These are phyloP conservation scores for Serendipita sp. DNA, from an alignment of 768 basidiomycete genomes.

Conservation along the genomic window DNA sequence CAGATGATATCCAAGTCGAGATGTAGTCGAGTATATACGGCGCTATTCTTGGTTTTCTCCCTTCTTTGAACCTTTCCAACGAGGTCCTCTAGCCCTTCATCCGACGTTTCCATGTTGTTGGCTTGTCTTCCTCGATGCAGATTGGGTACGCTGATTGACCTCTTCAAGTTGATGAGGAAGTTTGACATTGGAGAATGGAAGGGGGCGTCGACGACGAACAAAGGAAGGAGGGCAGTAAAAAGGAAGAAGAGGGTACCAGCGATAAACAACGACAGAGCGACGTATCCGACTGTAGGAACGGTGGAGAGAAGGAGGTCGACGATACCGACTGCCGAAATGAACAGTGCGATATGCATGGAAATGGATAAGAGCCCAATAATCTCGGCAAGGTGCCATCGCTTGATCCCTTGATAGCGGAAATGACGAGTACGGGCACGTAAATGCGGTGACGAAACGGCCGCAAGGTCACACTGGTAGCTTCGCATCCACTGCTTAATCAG, in stretches of 20 bases:
- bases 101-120: background rate
- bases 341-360: constrained; percentile 14
- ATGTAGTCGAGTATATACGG: background rate
- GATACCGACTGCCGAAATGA: constrained; percentile 14
- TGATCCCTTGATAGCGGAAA: constrained; percentile 14
- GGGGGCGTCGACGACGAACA: background rate
- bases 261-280: background rate
- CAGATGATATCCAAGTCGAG: background rate
- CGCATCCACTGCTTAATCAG: constrained; percentile 20
- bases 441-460: constrained; percentile 7
- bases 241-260: background rate
- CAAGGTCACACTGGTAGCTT: constrained; percentile 10
- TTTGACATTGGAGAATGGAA: background rate
- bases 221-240: background rate
- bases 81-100: background rate
- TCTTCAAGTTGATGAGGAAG: background rate
- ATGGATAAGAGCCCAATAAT: constrained; percentile 15
- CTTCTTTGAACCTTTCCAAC: background rate
- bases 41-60: background rate
- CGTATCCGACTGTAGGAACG: constrained; percentile 8
- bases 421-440: constrained; percentile 14
- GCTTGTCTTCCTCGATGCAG: background rate
- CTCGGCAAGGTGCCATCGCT: constrained; percentile 15
- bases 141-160: background rate
- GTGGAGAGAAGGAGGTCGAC: constrained; percentile 12